Evolutionary conservation across 2,329 filamentous ascomycete genomes (phyloP).

Genomic region (Thelonectria olida): DNA sequence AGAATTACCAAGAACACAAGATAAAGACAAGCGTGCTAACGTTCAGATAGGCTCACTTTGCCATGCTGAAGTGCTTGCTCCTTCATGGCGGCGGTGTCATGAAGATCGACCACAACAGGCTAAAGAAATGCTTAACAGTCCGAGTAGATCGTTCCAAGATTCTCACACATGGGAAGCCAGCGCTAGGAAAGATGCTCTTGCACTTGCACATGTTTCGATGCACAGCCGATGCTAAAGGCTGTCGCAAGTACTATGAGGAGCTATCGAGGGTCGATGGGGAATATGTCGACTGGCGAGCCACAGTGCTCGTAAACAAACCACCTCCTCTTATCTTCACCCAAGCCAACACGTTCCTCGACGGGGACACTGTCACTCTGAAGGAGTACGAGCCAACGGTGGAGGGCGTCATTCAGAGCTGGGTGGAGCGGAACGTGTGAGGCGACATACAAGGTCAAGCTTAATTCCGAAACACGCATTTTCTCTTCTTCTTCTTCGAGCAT

Average conservation of each 20-base stretch:
- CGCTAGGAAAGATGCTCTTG: constrained; percentile 66
- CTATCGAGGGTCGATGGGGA: constrained; percentile 64
- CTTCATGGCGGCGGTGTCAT: constrained; percentile 60
- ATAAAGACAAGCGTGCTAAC: constrained; percentile 2
- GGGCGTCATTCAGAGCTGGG: constrained; percentile 69
- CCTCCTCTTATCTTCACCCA: constrained; percentile 71
- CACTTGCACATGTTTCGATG: constrained; percentile 70
- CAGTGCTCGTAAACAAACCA: constrained; percentile 65
- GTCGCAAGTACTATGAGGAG: constrained; percentile 64
- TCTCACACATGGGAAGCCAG: constrained; percentile 62
- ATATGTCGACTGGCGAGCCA: constrained; percentile 62
- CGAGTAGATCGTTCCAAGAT: constrained; percentile 67
- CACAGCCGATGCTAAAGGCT: constrained; percentile 65
- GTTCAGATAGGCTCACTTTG: constrained; percentile 65
- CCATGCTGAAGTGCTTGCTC: constrained; percentile 69
- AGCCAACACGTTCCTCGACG: constrained; percentile 62
- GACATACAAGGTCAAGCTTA: too few relatives aligned
- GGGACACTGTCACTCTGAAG: constrained; percentile 43
- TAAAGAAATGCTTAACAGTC: constrained; percentile 59
- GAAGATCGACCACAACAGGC: constrained; percentile 55
- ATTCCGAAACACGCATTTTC: too few relatives aligned
- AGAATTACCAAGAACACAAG: constrained; percentile 10
- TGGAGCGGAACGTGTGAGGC: constrained; percentile 45
- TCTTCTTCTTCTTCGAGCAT: too few relatives aligned
- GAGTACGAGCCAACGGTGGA: constrained; percentile 71